Evolutionary conservation across 331 rosid genomes (phyloP), one percentile per base, ranked within the genome.

Genomic region (Arachis monticola): DNA sequence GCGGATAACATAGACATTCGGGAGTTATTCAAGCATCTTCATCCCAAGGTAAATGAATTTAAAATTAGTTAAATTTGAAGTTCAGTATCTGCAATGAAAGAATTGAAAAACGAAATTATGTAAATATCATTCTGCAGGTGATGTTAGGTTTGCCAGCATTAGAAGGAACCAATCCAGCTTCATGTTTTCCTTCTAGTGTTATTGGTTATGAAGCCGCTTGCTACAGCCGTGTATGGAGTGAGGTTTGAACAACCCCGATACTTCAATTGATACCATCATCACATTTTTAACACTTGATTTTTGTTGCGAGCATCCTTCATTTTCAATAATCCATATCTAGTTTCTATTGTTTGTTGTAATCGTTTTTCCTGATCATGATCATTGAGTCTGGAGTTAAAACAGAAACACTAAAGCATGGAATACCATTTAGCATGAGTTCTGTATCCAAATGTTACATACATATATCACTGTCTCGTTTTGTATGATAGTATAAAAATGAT

Each of bases 181-280:
- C 99, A 75, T 85, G 90, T 79, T 92, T 92, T 84, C 92, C 93
- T 4, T 80, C 83, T 44, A 82, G 88, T 72, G 96, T 89, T 57
- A 78, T 90, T 58, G 97, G 93, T 60, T 87, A 85, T 46, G 99
- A 94, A 78, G 97, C 99, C 57, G 95, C 97, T 10, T 94, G 97
- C 85, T 90, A 94, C 82, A 92, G 99, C 79, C 93, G 92, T 78
- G 69, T 94, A 64, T 94, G 99, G 99, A 92, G 99, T 56, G 92
- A 94, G 99, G 99, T 94, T 73, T 73, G 86, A 64, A 60, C 80
- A 60, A 6, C 22, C 35, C 53, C 60, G 38, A 32, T 32, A 78
- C 64, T 59, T 70, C 50, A 44, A 61, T 48, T 61, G 53, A 68
- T 14, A 38, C 32, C 46, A 3, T 35, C 38, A 13, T 11, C 12